Conservation (phyloP, 768 basidiomycete species). For the Tulasnella sp. region DNA sequence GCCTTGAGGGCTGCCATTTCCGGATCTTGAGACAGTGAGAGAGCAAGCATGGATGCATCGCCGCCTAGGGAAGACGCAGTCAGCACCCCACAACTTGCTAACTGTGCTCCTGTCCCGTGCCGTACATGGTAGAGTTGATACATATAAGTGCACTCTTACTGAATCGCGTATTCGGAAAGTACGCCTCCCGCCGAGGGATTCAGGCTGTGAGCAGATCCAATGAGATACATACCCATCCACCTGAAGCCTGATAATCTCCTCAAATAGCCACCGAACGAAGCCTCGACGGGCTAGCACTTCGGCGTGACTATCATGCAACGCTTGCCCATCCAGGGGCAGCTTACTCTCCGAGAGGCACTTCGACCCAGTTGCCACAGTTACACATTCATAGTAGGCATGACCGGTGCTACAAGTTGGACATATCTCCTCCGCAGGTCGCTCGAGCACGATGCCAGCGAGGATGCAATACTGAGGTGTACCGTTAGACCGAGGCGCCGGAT, state of each 20-base stretch:
- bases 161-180: slow-evolving; percentile 19
- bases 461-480: slow-evolving; percentile 29
- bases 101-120: slow-evolving; percentile 25
- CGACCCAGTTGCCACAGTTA: slow-evolving; percentile 71
- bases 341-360: slow-evolving; percentile 65
- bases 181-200: not conserved
- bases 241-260: slow-evolving; percentile 39
- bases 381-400: slow-evolving; percentile 19
- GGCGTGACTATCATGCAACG: slow-evolving; percentile 82
- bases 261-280: slow-evolving; percentile 66
- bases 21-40: slow-evolving; percentile 65
- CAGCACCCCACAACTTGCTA: not conserved
- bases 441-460: slow-evolving; percentile 27
- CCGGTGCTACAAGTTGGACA: not conserved
- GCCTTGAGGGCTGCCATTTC: slow-evolving; percentile 59
- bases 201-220: slow-evolving; percentile 27
- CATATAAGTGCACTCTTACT: slow-evolving; percentile 55
- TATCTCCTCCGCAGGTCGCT: not conserved
- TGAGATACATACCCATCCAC: slow-evolving; percentile 16
- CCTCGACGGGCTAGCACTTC: slow-evolving; percentile 83
- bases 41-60: slow-evolving; percentile 73
- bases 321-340: slow-evolving; percentile 60
- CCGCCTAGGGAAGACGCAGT: slow-evolving; percentile 45
- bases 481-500: slow-evolving; percentile 26
- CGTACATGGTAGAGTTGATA: slow-evolving; percentile 58